Base-by-base conservation (phyloP, 192 early-diverging fungal species). In the Powellomyces hirtus region DNA sequence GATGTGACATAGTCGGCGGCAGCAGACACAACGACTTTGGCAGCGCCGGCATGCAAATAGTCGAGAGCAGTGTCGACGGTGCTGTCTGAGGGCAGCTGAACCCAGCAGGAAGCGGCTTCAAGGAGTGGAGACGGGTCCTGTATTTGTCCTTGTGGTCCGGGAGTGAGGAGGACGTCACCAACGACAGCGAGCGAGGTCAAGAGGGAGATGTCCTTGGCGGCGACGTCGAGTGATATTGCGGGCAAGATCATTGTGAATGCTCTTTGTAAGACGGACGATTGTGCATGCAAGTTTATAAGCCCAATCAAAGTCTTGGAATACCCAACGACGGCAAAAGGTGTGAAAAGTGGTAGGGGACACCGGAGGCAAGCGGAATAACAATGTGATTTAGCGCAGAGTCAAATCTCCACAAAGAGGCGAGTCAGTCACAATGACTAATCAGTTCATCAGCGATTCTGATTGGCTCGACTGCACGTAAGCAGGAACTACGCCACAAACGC, bases 41-140 rank as follows among this genome's bases (percentile, higher is more conserved):
- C 33, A 27, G 70, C 74, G 30, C 74, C 70, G n/a, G 13, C 58
- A 38, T 76, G 44, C 7, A 76, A 53, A 27, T 67, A 31, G 13
- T 58, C 60, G 18, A 59, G 31, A 22, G 45, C 62, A 1, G 56
- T 34, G n/a, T 62, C 59, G 40, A 38, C 27, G 46, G 13, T 27
- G 38, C 4, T 44, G 1, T n/a, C 11, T 1, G 29, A 13, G 5
- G 62, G 56, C 10, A 63, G 38, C 0, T 56, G 38, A 36, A 69
- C 55, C 57, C 55, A 60, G 4, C 38, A 38, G 42, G 62, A 44
- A 0, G 56, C 20, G 0, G 31, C 38, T 13, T 38, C 34, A 27
- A 44, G n/a, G 38, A 72, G 18, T 1, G n/a, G 34, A 0, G 38
- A 20, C 0, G 34, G 31, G n/a, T 72, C 55, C 7, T n/a, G 16